Evolutionary conservation across 306 rosid species (phyloP).

Genomic region (Lupinus albus): DNA sequence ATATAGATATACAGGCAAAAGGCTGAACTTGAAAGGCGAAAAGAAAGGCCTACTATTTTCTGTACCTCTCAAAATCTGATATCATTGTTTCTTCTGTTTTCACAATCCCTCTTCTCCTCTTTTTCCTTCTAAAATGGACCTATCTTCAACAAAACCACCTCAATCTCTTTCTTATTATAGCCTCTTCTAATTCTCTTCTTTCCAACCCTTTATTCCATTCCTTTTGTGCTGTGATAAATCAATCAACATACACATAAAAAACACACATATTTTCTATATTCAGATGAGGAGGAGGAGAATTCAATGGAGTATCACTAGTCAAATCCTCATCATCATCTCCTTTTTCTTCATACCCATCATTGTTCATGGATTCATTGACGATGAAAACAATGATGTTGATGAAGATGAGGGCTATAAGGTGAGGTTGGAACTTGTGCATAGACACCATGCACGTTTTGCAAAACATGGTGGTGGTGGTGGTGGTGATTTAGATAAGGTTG

Average conservation of each 20-base stretch:
- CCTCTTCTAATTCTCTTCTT: conserved; percentile 9
- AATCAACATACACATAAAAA: no score
- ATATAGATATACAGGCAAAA: conserved; percentile 3
- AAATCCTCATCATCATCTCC: conserved; percentile 19
- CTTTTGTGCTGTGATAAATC: not conserved
- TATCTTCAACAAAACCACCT: conserved; percentile 33
- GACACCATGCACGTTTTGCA: conserved; percentile 40
- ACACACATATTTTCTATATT: not conserved
- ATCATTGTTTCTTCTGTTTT: conserved; percentile 17
- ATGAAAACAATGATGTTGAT: not conserved
- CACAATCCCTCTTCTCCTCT: not conserved
- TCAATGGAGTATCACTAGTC: conserved; percentile 18
- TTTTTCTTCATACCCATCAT: conserved; percentile 40
- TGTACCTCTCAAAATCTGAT: conserved; percentile 36
- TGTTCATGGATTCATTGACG: conserved; percentile 20
- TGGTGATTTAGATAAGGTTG: not conserved
- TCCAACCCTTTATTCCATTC: conserved; percentile 14
- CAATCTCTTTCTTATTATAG: conserved; percentile 38
- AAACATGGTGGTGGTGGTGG: not conserved
- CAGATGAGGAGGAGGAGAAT: conserved; percentile 29
- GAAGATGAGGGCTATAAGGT: not conserved
- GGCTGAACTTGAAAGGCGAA: conserved; percentile 24
- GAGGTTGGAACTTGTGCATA: conserved; percentile 59
- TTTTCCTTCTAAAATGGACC: conserved; percentile 33
- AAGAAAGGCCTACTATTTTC: conserved; percentile 37